A percentile compares a stretch with the other conserved stretches of the same genome.
Evolutionary conservation across 768 basidiomycete species (phyloP).

Genomic region (Tricholoma furcatifolium): DNA sequence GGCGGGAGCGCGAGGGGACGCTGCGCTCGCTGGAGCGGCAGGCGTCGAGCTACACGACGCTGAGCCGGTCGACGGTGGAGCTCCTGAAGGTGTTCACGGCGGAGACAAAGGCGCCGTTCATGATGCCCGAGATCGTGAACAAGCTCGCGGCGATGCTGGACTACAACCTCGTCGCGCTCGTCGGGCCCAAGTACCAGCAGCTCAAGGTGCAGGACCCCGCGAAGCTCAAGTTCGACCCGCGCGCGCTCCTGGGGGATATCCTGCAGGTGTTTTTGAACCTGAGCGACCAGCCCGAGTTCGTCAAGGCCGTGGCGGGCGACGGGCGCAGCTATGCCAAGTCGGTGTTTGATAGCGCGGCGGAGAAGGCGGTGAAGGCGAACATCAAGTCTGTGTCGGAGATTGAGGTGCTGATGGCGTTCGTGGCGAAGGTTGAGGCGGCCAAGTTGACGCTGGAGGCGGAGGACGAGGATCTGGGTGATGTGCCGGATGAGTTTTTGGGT

Average conservation of each 20-base stretch:
- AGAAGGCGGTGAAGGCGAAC: constrained; percentile 55
- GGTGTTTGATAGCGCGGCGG: constrained; percentile 77
- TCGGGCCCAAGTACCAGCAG: constrained; percentile 85
- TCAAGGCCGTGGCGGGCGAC: constrained; percentile 87
- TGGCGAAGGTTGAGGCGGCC: constrained; percentile 79
- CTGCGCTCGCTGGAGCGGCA: constrained; percentile 81
- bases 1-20: constrained; percentile 79
- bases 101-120: constrained; percentile 88
- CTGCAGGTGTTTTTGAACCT: constrained; percentile 90
- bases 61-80: constrained; percentile 87
- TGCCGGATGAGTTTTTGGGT: constrained; percentile 97
- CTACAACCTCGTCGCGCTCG: constrained; percentile 87
- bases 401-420: constrained; percentile 64
- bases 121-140: constrained; percentile 95
- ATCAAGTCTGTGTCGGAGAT: constrained; percentile 83
- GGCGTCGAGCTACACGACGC: constrained; percentile 82
- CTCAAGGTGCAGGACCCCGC: constrained; percentile 83
- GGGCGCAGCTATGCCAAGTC: constrained; percentile 87
- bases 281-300: constrained; percentile 75
- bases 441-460: constrained; percentile 82
- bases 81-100: constrained; percentile 90
- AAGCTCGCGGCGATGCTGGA: constrained; percentile 95
- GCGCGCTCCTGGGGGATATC: constrained; percentile 78
- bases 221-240: constrained; percentile 88
- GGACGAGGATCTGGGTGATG: constrained; percentile 80